Percentiles rank a stretch among this genome's conserved stretches.
Conservation (phyloP, 768 basidiomycete species). For the Paxillus involutus region DNA sequence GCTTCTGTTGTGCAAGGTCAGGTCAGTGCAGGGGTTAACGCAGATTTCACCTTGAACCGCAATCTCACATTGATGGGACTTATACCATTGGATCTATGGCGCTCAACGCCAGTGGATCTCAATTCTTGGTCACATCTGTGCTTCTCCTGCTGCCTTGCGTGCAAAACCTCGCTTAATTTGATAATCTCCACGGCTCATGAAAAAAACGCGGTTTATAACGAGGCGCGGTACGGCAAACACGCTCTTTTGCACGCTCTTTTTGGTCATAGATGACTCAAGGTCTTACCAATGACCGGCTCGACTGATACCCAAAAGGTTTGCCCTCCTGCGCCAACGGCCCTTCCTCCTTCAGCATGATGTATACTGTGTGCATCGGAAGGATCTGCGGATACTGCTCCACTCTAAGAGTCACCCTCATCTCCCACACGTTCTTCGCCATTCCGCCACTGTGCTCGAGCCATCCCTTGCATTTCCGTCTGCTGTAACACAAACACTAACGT, state of each 20-base stretch:
- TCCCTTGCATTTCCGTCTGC: slow-evolving; percentile 20
- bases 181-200: slow-evolving; percentile 17
- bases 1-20: neutral
- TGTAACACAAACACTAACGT: slow-evolving; percentile 4
- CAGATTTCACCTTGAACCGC: neutral
- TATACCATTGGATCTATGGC: neutral
- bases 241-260: slow-evolving; percentile 2
- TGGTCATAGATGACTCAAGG: slow-evolving; percentile 1
- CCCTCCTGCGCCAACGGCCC: slow-evolving; percentile 1
- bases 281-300: neutral
- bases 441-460: slow-evolving; percentile 9
- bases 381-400: slow-evolving; percentile 1
- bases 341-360: neutral
- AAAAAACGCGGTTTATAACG: slow-evolving; percentile 16
- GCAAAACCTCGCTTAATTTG: neutral
- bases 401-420: slow-evolving; percentile 9
- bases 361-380: neutral
- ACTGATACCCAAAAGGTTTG: neutral
- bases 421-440: neutral
- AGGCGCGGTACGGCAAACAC: slow-evolving; percentile 12
- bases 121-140: neutral
- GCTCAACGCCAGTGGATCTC: neutral
- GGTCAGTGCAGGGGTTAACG: slow-evolving; percentile 25
- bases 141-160: neutral
- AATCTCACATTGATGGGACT: neutral